Evolutionary conservation across 208 protist genomes (phyloP), one percentile per base, ranked within the genome.

Genomic region (Leishmania martiniquensis): DNA sequence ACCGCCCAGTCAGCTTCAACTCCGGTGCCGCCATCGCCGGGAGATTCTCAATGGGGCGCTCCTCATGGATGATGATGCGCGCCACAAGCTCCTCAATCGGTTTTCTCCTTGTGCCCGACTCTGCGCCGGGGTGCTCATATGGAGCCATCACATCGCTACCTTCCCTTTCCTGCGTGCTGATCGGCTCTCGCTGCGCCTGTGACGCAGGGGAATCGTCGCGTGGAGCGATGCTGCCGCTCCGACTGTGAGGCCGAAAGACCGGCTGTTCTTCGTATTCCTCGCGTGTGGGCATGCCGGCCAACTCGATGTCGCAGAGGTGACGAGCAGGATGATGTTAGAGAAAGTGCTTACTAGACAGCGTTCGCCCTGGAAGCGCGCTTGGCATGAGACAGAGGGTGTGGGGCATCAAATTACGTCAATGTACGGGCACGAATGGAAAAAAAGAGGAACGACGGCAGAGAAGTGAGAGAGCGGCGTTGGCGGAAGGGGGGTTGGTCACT

Each of bases 1-100:
- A 88, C n/a, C 88, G 87, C 6, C 92, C 92, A 52, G 94, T 94
- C 37, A 96, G 82, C 63, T 89, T 91, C 51, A 96, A 76, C 75
- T 96, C 89, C 7, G 87, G 88, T 39, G 83, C 76, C 2, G 51
- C 57, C 25, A 97, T 65, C 13, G 65, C 29, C 20, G 93, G 93
- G 49, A 97, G 49, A 57, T 96, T 87, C 54, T 89, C 83, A 59
- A 93, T 91, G 1, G 89, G 84, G 6, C 59, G 67, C 57, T 92
- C 77, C 0, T 82, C 72, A 72, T 90, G 87, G n/a, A 95, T 88
- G 34, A 90, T 77, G 13, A 85, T 76, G 15, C 62, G 65, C 7
- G 45, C 22, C 32, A 91, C 60, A 1, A 85, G 63, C 0, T 83
- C 80, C 4, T 87, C 80, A 45, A 92, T 86, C 0, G 74, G 29